Evolutionary conservation across 1,284 basidiomycete species (phyloP).

Genomic region (Leccinum pachyderme): DNA sequence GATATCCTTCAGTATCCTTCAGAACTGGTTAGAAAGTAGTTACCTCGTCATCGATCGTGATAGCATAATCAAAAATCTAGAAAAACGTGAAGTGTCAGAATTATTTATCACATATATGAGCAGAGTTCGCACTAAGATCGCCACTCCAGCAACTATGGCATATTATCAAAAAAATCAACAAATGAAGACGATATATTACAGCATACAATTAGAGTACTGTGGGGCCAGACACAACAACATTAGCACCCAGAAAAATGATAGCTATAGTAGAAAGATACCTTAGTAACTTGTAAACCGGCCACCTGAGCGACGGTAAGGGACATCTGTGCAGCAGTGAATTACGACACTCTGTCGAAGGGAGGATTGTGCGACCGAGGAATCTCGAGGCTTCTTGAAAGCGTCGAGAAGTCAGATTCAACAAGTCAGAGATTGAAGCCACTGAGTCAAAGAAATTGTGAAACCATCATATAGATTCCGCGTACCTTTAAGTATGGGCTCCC

Average conservation of each 20-base stretch:
- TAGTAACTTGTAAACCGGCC: neutral
- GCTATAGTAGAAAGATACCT: neutral
- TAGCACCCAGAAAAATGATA: neutral
- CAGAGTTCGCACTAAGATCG: neutral
- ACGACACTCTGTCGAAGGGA: neutral
- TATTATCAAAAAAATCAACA: neutral
- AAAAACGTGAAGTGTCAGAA: no score
- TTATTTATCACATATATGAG: neutral
- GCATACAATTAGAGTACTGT: neutral
- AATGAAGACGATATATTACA: neutral
- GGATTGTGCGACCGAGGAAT: neutral
- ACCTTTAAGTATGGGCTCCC: neutral
- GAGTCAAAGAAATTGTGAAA: neutral
- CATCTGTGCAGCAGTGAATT: neutral
- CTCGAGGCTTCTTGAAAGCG: neutral
- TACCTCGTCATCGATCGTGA: neutral
- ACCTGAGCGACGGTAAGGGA: neutral
- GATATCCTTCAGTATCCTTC: neutral
- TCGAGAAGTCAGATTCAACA: neutral
- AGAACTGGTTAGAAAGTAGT: neutral
- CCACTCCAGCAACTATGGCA: neutral
- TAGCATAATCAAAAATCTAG: slow-evolving; percentile 1
- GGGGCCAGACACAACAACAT: neutral
- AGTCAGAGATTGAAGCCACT: neutral
- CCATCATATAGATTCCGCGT: neutral